Percentiles rank a stretch among this genome's conserved stretches.
Conservation (phyloP, 306 rosid species). For the Dalbergia cultrata region DNA sequence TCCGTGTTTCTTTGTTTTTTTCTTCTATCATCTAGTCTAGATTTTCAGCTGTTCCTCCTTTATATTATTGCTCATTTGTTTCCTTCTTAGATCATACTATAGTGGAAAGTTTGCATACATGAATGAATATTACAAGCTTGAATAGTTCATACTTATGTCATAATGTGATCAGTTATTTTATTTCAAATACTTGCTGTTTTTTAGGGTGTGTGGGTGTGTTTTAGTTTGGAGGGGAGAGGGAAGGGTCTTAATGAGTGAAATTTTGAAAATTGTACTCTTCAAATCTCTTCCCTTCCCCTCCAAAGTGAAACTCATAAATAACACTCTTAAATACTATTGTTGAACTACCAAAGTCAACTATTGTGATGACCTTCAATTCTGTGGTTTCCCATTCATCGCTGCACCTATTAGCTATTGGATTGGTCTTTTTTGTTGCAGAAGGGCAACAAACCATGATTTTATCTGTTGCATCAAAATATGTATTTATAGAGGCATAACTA, state of each 20-base stretch:
- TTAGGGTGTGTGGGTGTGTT: background rate
- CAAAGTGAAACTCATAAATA: no score
- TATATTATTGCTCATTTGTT: background rate
- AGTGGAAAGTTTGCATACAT: slow-evolving; percentile 5
- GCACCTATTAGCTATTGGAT: no score
- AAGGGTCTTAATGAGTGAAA: no score
- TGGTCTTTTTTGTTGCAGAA: background rate
- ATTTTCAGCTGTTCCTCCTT: background rate
- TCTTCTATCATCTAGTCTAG: background rate
- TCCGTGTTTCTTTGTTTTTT: background rate
- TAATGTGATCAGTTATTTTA: background rate
- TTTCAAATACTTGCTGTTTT: slow-evolving; percentile 1
- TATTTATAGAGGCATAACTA: background rate
- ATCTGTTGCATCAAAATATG: background rate
- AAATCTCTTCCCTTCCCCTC: no score
- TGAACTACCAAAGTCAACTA: background rate
- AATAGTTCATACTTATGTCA: background rate
- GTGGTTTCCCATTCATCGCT: no score
- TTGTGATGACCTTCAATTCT: no score
- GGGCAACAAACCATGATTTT: background rate
- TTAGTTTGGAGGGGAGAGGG: no score
- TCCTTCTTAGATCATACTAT: background rate
- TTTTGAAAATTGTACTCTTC: no score
- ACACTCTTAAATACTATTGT: background rate
- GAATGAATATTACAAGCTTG: background rate